phyloP scores from a whole-genome alignment of 1,284 basidiomycete genomes.

The Cerioporus squamosus region DNA sequence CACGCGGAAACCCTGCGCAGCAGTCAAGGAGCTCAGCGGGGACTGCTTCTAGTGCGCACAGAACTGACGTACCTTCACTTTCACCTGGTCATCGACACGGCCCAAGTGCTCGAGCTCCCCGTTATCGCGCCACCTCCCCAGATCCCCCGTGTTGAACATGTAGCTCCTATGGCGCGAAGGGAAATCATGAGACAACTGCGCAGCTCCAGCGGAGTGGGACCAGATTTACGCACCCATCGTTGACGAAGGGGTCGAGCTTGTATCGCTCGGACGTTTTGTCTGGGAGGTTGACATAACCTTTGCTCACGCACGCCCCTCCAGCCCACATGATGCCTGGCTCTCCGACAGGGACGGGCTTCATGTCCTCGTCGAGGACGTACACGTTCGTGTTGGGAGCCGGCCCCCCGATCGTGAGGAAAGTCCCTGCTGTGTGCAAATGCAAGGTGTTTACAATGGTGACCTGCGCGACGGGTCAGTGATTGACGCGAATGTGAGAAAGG shows the following conservation, averaged over 20 bases:
- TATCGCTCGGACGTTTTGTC: conserved; percentile 59
- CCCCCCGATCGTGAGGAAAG: conserved; percentile 52
- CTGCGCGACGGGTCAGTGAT: conserved; percentile 31
- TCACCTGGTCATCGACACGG: conserved; percentile 56
- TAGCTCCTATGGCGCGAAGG: conserved; percentile 38
- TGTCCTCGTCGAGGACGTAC: conserved; percentile 57
- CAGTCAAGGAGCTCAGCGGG: background rate
- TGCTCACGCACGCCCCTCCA: conserved; percentile 56
- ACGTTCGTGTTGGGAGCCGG: conserved; percentile 65
- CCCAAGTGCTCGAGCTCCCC: conserved; percentile 60
- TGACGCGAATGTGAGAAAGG: background rate
- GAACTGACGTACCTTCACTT: conserved; percentile 54
- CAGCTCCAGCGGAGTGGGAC: background rate
- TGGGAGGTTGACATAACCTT: conserved; percentile 58
- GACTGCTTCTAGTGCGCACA: background rate
- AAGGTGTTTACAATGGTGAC: conserved; percentile 66
- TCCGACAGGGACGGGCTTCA: conserved; percentile 55
- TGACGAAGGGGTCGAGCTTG: conserved; percentile 51
- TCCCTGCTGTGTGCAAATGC: conserved; percentile 49
- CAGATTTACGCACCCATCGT: conserved; percentile 45
- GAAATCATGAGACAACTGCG: conserved; percentile 44
- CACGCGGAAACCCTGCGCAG: conserved; percentile 57
- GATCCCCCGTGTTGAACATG: conserved; percentile 67
- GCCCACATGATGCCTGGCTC: conserved; percentile 62
- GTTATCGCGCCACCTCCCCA: conserved; percentile 56